Evolutionary conservation across 768 basidiomycete species (phyloP).

Genomic region (Rubroboletus pulcherrimus): DNA sequence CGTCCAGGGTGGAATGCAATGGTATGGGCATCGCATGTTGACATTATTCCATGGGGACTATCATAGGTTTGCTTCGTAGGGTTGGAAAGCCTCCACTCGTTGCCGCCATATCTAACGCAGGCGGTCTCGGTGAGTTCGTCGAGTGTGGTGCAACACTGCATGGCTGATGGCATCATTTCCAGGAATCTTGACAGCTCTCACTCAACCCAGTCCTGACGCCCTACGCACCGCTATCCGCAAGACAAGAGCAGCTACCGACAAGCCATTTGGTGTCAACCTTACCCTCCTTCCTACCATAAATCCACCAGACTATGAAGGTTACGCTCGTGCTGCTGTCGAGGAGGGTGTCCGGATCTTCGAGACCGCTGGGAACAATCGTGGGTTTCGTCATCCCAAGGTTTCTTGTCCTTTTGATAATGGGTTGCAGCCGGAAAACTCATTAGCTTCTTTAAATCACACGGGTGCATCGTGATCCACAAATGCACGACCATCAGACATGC

Average conservation of each 20-base stretch:
- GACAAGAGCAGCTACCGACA: constrained; percentile 62
- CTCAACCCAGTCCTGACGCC: constrained; percentile 81
- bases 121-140: constrained; percentile 59
- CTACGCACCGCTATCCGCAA: constrained; percentile 77
- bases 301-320: constrained; percentile 87
- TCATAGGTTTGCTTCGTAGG: constrained; percentile 38
- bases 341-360: constrained; percentile 89
- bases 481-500: constrained; percentile 86
- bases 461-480: constrained; percentile 83
- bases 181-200: constrained; percentile 85
- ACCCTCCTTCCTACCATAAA: constrained; percentile 86
- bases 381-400: constrained; percentile 22
- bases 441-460: constrained; percentile 74
- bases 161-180: neutral
- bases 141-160: neutral
- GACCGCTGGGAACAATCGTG: constrained; percentile 90
- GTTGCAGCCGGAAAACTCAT: constrained; percentile 68
- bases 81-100: constrained; percentile 74
- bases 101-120: constrained; percentile 78
- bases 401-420: neutral
- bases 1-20: constrained; percentile 91
- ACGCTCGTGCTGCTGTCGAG: constrained; percentile 75
- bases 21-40: constrained; percentile 38
- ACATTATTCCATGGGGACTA: neutral
- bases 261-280: constrained; percentile 83